phyloP scores from a whole-genome alignment of 306 rosid genomes.

The Notholithocarpus densiflorus region DNA sequence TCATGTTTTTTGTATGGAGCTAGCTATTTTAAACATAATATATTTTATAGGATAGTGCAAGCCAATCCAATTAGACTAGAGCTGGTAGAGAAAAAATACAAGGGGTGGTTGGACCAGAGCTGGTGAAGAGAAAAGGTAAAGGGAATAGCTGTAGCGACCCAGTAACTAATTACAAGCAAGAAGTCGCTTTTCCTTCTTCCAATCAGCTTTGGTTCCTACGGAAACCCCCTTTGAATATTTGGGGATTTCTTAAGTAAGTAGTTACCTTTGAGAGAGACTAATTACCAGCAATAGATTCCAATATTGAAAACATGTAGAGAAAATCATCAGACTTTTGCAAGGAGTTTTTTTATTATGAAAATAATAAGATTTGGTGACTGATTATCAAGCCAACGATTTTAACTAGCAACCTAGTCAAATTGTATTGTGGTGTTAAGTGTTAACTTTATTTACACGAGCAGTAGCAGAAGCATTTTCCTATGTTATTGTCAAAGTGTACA shows the following conservation, averaged over 20 bases:
- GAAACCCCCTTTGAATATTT: slow-evolving; percentile 46
- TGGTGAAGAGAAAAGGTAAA: slow-evolving; percentile 26
- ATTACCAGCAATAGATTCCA: slow-evolving; percentile 40
- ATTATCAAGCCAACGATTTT: not conserved
- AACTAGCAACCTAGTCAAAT: not conserved
- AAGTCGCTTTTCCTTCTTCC: slow-evolving; percentile 82
- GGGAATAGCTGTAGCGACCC: slow-evolving; percentile 51
- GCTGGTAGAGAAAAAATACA: not conserved
- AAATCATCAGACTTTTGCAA: not conserved
- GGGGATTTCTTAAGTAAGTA: slow-evolving; percentile 40
- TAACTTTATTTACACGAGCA: not conserved
- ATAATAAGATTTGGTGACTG: not conserved
- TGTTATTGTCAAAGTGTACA: not conserved
- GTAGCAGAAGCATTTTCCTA: not conserved
- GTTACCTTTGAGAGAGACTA: slow-evolving; percentile 57
- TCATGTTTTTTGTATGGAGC: not conserved
- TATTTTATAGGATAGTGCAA: slow-evolving; percentile 15
- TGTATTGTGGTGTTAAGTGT: not conserved
- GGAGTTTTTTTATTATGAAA: not conserved
- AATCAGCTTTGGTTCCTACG: slow-evolving; percentile 58
- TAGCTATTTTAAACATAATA: too few species aligned
- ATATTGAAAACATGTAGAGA: not conserved
- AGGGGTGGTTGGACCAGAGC: slow-evolving; percentile 45
- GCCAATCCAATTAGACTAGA: slow-evolving; percentile 4
- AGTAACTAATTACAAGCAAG: slow-evolving; percentile 73